phyloP scores from a whole-genome alignment of 371 early-diverging fungal species.

The Fennellomyces sp. region DNA sequence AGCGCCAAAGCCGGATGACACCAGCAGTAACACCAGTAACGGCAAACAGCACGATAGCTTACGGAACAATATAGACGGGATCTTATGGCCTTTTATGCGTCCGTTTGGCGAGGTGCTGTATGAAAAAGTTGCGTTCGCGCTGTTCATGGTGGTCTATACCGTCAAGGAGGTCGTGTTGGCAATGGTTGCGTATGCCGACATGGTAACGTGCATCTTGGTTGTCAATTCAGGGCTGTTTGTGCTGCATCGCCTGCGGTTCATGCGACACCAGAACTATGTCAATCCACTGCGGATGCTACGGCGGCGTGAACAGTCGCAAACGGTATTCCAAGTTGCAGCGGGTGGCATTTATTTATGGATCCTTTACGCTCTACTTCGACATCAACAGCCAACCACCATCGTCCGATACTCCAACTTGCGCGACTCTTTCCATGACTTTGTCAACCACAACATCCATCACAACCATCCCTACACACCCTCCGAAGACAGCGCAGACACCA shows the following conservation, averaged over 20 bases:
- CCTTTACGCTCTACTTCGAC: not conserved
- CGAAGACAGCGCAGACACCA: not conserved
- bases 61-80: not conserved
- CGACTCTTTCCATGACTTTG: not conserved
- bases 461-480: not conserved
- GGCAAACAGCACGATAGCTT: not conserved
- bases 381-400: not conserved
- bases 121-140: constrained; percentile 1
- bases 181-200: not conserved
- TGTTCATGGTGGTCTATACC: constrained; percentile 7
- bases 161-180: constrained; percentile 6
- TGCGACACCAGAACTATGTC: not conserved
- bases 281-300: not conserved
- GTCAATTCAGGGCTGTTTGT: not conserved
- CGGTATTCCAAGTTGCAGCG: not conserved
- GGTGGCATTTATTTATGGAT: not conserved
- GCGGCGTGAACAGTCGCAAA: not conserved
- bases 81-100: constrained; percentile 6
- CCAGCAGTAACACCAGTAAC: not conserved
- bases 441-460: not conserved
- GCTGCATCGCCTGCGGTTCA: not conserved
- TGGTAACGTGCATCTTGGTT: not conserved
- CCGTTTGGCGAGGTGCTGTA: constrained; percentile 7
- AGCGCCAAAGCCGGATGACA: not conserved
- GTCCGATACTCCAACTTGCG: not conserved